A percentile compares a stretch with the other conserved stretches of the same genome.
These are phyloP conservation scores for Diospyros kaki DNA, from an alignment of 148 eudicot species.

Conservation along the genomic window DNA sequence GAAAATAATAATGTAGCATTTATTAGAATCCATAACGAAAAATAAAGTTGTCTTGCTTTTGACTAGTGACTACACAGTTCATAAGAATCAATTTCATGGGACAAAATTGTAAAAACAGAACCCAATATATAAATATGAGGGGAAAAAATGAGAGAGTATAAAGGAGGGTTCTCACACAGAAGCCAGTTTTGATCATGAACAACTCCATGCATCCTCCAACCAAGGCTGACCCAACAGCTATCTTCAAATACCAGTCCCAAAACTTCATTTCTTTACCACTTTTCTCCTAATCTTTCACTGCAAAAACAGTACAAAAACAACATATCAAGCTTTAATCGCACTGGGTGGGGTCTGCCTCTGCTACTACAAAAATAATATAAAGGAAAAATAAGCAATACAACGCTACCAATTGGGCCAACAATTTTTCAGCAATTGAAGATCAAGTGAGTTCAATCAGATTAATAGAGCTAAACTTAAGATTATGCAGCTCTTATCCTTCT, in stretches of 20 bases:
- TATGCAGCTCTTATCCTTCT: too few species aligned
- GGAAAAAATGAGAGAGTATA: neutral
- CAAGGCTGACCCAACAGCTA: conserved; percentile 51
- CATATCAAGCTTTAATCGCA: too few species aligned
- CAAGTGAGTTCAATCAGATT: neutral
- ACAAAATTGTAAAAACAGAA: too few species aligned
- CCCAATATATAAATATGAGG: too few species aligned
- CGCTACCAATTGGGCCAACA: conserved; percentile 3
- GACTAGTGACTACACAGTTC: too few species aligned
- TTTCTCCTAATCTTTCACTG: conserved; percentile 2
- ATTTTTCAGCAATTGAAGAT: neutral
- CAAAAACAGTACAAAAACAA: neutral
- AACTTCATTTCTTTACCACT: conserved; percentile 47
- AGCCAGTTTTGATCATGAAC: conserved; percentile 92
- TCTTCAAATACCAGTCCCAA: conserved; percentile 81
- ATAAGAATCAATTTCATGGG: too few species aligned
- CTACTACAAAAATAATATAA: too few species aligned
- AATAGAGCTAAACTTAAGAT: neutral
- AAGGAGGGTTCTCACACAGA: conserved; percentile 67
- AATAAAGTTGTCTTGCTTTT: too few species aligned
- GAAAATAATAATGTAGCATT: too few species aligned
- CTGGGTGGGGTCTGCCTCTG: too few species aligned
- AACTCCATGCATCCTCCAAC: conserved; percentile 90
- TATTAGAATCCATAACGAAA: too few species aligned
- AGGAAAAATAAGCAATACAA: neutral